These are phyloP conservation scores for Cercospora sp. DNA, from an alignment of 2,329 filamentous ascomycete species.

Conservation along the genomic window DNA sequence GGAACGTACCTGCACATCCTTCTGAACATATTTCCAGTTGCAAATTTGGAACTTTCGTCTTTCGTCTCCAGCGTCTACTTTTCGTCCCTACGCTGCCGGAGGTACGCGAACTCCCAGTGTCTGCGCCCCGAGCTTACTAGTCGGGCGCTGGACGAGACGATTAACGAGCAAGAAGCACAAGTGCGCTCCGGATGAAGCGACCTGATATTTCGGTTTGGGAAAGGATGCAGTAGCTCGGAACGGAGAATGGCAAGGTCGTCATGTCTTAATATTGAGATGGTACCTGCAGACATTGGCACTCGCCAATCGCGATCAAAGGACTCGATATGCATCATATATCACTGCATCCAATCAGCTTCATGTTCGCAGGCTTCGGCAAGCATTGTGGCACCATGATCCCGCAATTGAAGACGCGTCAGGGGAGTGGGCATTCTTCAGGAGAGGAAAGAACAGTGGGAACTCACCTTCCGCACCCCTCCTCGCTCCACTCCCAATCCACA, in stretches of 20 bases:
- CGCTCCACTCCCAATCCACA: conserved; percentile 25
- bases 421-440: background rate
- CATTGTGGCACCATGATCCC: background rate
- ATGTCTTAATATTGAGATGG: background rate
- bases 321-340: conserved; percentile 26
- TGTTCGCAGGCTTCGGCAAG: background rate
- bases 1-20: background rate
- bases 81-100: background rate
- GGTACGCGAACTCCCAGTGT: background rate
- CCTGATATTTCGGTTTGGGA: background rate
- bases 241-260: background rate
- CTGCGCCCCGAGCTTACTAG: background rate
- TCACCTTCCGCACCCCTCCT: conserved; percentile 24
- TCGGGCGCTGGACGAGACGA: background rate
- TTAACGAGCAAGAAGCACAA: background rate
- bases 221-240: background rate
- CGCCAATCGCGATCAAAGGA: background rate
- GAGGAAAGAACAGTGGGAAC: background rate
- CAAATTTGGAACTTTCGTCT: background rate
- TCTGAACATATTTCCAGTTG: background rate
- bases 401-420: background rate
- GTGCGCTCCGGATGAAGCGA: background rate
- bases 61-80: background rate
- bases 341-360: conserved; percentile 10
- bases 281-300: background rate